Evolutionary conservation across 306 rosid genomes (phyloP), one percentile per base, ranked within the genome.

Genomic region (Lupinus albus): DNA sequence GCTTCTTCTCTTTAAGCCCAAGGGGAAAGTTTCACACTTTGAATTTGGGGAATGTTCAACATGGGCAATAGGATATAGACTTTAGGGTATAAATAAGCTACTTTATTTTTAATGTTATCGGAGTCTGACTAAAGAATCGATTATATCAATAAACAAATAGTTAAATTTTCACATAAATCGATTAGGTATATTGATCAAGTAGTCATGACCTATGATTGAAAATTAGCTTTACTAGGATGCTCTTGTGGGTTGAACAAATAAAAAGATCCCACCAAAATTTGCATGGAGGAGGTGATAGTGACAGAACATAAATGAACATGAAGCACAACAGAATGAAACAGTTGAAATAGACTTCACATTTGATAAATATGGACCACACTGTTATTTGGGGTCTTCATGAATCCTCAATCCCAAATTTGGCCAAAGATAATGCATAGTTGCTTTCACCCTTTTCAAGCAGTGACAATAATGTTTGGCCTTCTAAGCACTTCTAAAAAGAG

Each of bases 371-470:
- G 66, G 65, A 59, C 48, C 65, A 36, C 17, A n/a, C 44, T 7
- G 42, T 20, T 7, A 1, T 6, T 56, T 56, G n/a, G 11, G 67
- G 12, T 21, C 36, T 62, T 62, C 53, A 21, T 44, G 1, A 21
- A 44, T n/a, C 39, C 21, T 53, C 14, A 41, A 11, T 11, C 51
- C 20, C 18, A 11, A 61, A 14, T 60, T 16, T 18, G 33, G 33
- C 16, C 65, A 10, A 38, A 41, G 52, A 62, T 62, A 18, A 60
- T 61, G 50, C 72, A 17, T 11, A 8, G 38, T 51, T 51, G 35
- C 60, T 49, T 67, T 67, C 36, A 33, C 35, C 47, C 44, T 3
- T 59, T 59, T 57, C 48, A 14, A 8, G 11, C 44, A 10, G 8
- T 8, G 20, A 13, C 62, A 7, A 6, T 56, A 7, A 6, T 56